These are phyloP conservation scores for Monosporascus ibericus DNA, from an alignment of 2,329 filamentous ascomycete species.

Conservation along the genomic window DNA sequence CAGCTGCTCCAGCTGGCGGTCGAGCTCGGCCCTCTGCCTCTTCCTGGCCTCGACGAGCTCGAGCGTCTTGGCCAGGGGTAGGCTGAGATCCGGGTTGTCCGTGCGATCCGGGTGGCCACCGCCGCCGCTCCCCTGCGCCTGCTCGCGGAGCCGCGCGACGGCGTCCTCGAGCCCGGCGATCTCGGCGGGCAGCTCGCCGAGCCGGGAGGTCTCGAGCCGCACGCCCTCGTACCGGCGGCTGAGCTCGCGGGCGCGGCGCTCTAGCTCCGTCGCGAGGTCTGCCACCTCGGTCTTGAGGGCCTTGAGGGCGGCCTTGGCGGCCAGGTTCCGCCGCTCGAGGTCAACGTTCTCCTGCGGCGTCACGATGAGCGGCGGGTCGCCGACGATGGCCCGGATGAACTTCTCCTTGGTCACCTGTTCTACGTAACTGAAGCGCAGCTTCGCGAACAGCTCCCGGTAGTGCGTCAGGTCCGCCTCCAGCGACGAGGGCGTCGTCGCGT, in stretches of 20 bases:
- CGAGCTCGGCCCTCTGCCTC: constrained; percentile 47
- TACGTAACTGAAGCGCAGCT: constrained; percentile 93
- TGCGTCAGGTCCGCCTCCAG: constrained; percentile 80
- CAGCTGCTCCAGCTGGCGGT: constrained; percentile 58
- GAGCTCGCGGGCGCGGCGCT: constrained; percentile 55
- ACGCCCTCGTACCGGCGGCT: constrained; percentile 47
- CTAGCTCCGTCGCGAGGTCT: constrained; percentile 66
- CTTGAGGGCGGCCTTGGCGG: constrained; percentile 70
- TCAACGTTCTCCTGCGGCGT: constrained; percentile 75
- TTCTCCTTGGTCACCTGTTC: constrained; percentile 99
- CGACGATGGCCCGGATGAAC: constrained; percentile 87
- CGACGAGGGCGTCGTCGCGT: constrained; percentile 65
- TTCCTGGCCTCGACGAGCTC: constrained; percentile 46
- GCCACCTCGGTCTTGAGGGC: constrained; percentile 74
- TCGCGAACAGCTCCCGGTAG: constrained; percentile 93
- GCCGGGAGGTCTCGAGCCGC: constrained; percentile 38
- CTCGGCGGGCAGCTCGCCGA: constrained; percentile 46
- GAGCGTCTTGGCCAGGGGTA: constrained; percentile 53
- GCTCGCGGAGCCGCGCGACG: constrained; percentile 38
- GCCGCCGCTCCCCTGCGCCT: constrained; percentile 1
- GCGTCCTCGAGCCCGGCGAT: constrained; percentile 42
- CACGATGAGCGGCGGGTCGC: constrained; percentile 81
- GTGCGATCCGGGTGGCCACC: constrained; percentile 27
- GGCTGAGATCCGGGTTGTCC: constrained; percentile 38
- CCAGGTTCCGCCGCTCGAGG: constrained; percentile 62